These are phyloP conservation scores for Colletotrichum neosansevieriae DNA, from an alignment of 2,329 filamentous ascomycete genomes.

Conservation along the genomic window DNA sequence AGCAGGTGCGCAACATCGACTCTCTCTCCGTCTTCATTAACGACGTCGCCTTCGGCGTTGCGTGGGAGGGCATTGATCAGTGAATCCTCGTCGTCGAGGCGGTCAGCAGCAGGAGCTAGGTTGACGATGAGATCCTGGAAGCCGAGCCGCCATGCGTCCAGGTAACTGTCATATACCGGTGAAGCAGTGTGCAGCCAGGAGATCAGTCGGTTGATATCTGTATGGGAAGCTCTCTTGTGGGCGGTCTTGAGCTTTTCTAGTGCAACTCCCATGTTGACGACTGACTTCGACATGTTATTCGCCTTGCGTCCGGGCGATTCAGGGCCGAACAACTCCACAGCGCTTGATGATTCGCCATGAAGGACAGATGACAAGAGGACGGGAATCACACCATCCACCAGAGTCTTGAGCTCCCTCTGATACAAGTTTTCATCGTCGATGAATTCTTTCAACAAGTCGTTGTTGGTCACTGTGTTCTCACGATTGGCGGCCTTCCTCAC, in stretches of 20 bases:
- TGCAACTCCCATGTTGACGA: constrained; percentile 92
- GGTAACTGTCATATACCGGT: constrained; percentile 85
- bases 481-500: constrained; percentile 79
- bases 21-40: constrained; percentile 83
- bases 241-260: constrained; percentile 85
- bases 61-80: constrained; percentile 69
- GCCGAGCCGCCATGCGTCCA: constrained; percentile 89
- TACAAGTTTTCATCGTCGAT: constrained; percentile 88
- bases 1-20: constrained; percentile 95
- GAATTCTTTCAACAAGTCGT: constrained; percentile 84
- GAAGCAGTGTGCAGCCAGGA: constrained; percentile 85
- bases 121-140: constrained; percentile 97
- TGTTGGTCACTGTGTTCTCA: constrained; percentile 75
- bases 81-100: constrained; percentile 69
- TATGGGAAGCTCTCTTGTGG: constrained; percentile 83
- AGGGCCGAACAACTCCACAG: constrained; percentile 75
- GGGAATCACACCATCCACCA: constrained; percentile 95
- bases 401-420: constrained; percentile 87
- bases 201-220: constrained; percentile 78
- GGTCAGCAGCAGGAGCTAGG: constrained; percentile 75
- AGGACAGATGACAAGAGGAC: constrained; percentile 89
- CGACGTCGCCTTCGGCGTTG: constrained; percentile 74
- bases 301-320: constrained; percentile 64
- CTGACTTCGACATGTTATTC: constrained; percentile 81
- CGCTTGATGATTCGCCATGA: constrained; percentile 73